Evolutionary conservation across 2,329 filamentous ascomycete genomes (phyloP), one percentile per base, ranked within the genome.

Genomic region (Fusarium goolgardi): DNA sequence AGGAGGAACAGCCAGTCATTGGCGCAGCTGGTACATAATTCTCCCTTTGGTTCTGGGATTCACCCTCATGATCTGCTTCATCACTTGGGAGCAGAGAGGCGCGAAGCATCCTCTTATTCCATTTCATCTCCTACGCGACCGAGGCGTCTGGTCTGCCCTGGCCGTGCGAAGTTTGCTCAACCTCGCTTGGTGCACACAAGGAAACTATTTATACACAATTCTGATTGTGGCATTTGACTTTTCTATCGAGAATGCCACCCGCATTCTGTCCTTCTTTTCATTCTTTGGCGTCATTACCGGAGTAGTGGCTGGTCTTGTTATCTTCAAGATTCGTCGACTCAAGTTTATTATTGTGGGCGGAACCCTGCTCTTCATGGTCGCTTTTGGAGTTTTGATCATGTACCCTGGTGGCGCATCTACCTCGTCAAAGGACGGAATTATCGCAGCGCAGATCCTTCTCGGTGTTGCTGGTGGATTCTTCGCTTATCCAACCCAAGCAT

Each of bases 391-490:
- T 7, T 78, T 89, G 7, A 87, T 88, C 57, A 74, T 81, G 35
- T 87, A 81, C 70, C 83, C 85, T 2, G 86, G 86, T 15, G 85
- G 84, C 2, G 75, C 79, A 0, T 78, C 75, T 3, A 35, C 69
- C 0, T 74, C 77, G 0, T 80, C 78, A 4, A 78, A 84, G 41
- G 78, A 81, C 0, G 87, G 87, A 3, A 80, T 89, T 20, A 82
- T 89, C 49, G 82, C 81, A 3, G 85, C 81, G 0, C 85, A 89
- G 67, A 76, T 89, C 3, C 75, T 89, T 3, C 78, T 89, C 4
- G 87, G 87, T 43, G 78, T 88, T 41, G 85, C 85, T 1, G 86
- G 86, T 13, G 87, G 87, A 1, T 76, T 89, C 57, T 89, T 89
- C 69, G 77, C 79, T 0, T 81, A 80, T 52, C 79, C 79, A 0